Base-by-base conservation (phyloP, 768 basidiomycete species). In the Holtermannia corniformis region DNA sequence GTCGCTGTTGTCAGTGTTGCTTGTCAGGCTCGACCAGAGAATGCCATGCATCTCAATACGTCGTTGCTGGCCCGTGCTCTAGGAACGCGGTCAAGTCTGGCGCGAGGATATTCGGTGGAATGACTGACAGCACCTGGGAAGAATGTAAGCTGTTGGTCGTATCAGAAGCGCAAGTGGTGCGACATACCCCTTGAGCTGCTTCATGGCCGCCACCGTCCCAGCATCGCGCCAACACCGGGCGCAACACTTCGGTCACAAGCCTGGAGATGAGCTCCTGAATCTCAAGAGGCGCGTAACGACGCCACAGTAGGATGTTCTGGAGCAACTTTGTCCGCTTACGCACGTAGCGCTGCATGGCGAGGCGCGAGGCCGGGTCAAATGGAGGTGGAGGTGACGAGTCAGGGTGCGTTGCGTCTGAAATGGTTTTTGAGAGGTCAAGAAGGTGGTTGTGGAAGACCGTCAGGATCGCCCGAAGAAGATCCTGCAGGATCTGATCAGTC, bases 161-260 rank as follows among this genome's bases (percentile, higher is more conserved):
- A 37, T 23, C 13, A 14, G n/a, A 3, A 21, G 21, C 5, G 19
- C 28, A 14, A 21, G 14, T 16, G 20, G 26, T 25, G 13, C 21
- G 37, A 60, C 70, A 51, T 56, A 87, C 87, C 79, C 80, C 80
- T 24, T 72, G 75, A 52, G 80, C 74, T 54, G 80, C 72, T 37
- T 80, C 80, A 68, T 83, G 78, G 1, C 88, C 88, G 11, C 91
- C 89, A 32, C 87, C 84, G 41, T 88, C 87, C 91, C 90, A 95
- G 7, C 85, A 85, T 51, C 77, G 78, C 55, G 81, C 78, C 4
- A 88, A 83, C 25, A 86, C 76, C 4, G 79, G 80, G 47, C 84
- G 62, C 41, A 91, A 77, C 56, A 78, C 78, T 19, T 78, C 74
- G 20, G 78, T 78, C 7, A 86, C 76, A 14, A 90, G 70, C 57